phyloP scores from a whole-genome alignment of 768 basidiomycete species.

The Megacollybia marginata region DNA sequence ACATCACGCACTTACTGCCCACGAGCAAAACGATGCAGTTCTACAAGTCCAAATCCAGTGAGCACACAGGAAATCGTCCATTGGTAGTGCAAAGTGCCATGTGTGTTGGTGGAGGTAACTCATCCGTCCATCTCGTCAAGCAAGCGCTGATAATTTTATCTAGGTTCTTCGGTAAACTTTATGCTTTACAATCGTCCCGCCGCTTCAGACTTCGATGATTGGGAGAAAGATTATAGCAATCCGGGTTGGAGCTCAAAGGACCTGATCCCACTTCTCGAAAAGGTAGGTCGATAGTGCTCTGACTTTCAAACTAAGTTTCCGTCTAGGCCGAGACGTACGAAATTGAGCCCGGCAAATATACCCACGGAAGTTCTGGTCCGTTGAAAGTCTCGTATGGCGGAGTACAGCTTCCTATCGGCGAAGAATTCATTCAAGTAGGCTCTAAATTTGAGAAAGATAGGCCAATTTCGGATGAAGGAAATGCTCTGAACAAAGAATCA shows the following conservation, averaged over 20 bases:
- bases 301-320: background rate
- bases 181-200: slow-evolving; percentile 34
- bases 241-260: slow-evolving; percentile 36
- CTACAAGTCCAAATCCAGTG: slow-evolving; percentile 23
- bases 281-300: slow-evolving; percentile 20
- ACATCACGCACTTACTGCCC: slow-evolving; percentile 23
- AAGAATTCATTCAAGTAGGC: slow-evolving; percentile 30
- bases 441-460: slow-evolving; percentile 27
- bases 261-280: slow-evolving; percentile 34
- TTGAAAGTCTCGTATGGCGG: slow-evolving; percentile 31
- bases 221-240: slow-evolving; percentile 31
- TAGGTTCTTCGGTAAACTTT: slow-evolving; percentile 5
- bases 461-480: slow-evolving; percentile 22
- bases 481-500: too few species aligned
- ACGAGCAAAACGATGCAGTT: slow-evolving; percentile 26
- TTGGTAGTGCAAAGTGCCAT: slow-evolving; percentile 24
- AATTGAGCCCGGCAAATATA: slow-evolving; percentile 14
- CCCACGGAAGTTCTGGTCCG: slow-evolving; percentile 32
- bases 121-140: background rate
- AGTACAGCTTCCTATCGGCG: slow-evolving; percentile 22
- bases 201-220: slow-evolving; percentile 41
- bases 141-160: background rate
- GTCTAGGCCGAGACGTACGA: slow-evolving; percentile 32
- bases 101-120: slow-evolving; percentile 37
- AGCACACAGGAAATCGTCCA: slow-evolving; percentile 24